These are phyloP conservation scores for Lignosus rhinocerotis DNA, from an alignment of 1,284 basidiomycete genomes.

Conservation along the genomic window DNA sequence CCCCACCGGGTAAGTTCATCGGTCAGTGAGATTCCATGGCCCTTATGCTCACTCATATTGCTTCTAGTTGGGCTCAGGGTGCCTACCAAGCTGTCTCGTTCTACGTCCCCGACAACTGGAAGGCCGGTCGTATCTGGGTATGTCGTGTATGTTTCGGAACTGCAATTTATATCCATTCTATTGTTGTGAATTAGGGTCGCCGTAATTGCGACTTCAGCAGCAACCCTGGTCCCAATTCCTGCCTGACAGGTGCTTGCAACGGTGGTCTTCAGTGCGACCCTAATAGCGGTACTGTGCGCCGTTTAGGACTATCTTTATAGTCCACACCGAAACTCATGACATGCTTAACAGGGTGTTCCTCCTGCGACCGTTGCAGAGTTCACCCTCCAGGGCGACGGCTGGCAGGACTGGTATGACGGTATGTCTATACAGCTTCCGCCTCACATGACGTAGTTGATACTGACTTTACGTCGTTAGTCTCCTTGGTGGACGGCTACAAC, in stretches of 20 bases:
- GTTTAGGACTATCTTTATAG: conserved; percentile 8
- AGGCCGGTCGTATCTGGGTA: conserved; percentile 42
- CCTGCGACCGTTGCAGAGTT: conserved; percentile 48
- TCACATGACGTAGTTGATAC: not conserved
- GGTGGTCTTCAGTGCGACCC: conserved; percentile 47
- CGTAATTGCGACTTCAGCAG: conserved; percentile 44
- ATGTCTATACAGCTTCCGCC: not conserved
- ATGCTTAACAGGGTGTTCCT: conserved; percentile 36
- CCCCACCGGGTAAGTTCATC: conserved; percentile 31
- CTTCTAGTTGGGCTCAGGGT: conserved; percentile 33
- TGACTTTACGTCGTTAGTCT: conserved; percentile 26
- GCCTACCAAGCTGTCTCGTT: conserved; percentile 35
- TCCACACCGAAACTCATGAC: not conserved
- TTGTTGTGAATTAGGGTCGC: conserved; percentile 34
- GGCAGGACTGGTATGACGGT: conserved; percentile 45
- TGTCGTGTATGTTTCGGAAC: not conserved
- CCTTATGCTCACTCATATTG: not conserved
- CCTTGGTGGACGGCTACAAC: conserved; percentile 45
- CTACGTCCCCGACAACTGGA: conserved; percentile 40
- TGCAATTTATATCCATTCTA: too few species aligned
- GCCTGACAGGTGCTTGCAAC: conserved; percentile 46
- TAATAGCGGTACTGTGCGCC: conserved; percentile 38
- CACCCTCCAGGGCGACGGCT: conserved; percentile 35
- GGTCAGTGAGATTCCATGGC: not conserved
- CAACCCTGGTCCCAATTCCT: conserved; percentile 42